phyloP scores from a whole-genome alignment of 2,329 filamentous ascomycete species.

The Fusarium falciforme region DNA sequence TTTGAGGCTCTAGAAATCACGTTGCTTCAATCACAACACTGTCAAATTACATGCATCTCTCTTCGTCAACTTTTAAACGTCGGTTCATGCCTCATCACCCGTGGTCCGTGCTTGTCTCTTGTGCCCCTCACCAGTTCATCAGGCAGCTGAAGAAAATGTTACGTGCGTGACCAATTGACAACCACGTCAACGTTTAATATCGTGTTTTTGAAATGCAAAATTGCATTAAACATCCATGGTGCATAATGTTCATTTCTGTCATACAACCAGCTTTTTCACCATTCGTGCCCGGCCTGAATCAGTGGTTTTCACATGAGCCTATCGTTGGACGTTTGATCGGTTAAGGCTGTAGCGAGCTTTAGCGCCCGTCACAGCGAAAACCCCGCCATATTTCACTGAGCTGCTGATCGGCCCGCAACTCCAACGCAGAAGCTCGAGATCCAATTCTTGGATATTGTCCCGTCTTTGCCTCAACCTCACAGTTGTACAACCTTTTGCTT shows the following conservation, averaged over 20 bases:
- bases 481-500: not conserved
- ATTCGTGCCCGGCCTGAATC: not conserved
- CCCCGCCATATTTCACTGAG: slow-evolving; percentile 18
- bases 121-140: slow-evolving; percentile 33
- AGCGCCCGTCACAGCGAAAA: slow-evolving; percentile 14
- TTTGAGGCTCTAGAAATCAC: not conserved
- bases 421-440: slow-evolving; percentile 8
- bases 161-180: not conserved
- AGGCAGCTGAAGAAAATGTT: not conserved
- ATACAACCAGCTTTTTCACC: not conserved
- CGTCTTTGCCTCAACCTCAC: not conserved
- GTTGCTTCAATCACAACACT: not conserved
- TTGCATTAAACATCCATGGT: not conserved
- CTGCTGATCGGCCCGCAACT: slow-evolving; percentile 1
- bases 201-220: not conserved
- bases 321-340: not conserved
- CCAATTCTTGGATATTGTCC: not conserved
- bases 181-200: not conserved
- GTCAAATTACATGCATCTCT: not conserved
- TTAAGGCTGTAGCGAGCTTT: slow-evolving; percentile 9
- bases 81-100: slow-evolving; percentile 9
- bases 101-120: slow-evolving; percentile 21
- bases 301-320: not conserved
- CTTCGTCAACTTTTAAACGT: not conserved
- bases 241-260: not conserved